Percentiles rank a stretch among this genome's conserved stretches.
Conservation (phyloP, 768 basidiomycete genomes). For the Mycena rebaudengoi region DNA sequence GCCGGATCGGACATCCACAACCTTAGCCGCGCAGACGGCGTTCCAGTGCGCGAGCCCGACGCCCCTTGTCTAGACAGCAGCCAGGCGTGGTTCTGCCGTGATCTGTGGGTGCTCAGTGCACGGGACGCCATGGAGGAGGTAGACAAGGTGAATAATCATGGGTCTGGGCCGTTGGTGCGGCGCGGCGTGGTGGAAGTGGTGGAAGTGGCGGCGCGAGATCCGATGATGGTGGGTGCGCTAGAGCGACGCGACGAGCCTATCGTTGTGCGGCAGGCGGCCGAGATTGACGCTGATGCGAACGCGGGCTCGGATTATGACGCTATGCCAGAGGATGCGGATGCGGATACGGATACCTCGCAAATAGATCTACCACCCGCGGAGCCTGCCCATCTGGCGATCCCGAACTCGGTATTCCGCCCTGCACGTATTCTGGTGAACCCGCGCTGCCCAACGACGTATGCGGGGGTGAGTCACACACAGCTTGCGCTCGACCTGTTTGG, state of each 20-base stretch:
- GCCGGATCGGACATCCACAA: constrained; percentile 87
- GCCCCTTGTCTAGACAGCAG: constrained; percentile 93
- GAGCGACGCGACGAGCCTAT: too few species aligned
- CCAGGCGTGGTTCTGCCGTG: constrained; percentile 98
- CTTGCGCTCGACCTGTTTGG: constrained; percentile 96
- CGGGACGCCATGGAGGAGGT: constrained; percentile 74
- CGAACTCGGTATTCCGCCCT: constrained; percentile 88
- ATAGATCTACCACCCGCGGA: constrained; percentile 45
- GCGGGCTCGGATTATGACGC: constrained; percentile 91
- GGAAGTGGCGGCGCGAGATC: constrained; percentile 47
- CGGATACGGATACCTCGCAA: constrained; percentile 58
- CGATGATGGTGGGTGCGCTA: constrained; percentile 43
- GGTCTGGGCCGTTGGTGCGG: not conserved
- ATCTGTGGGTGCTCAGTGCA: constrained; percentile 94
- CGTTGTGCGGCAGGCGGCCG: too few species aligned
- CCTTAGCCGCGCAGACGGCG: constrained; percentile 65
- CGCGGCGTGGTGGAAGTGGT: constrained; percentile 37
- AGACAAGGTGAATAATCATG: constrained; percentile 49
- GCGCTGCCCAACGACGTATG: constrained; percentile 96
- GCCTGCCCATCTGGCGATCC: constrained; percentile 64
- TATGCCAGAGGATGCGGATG: constrained; percentile 73
- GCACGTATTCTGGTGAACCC: constrained; percentile 96
- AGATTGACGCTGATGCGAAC: constrained; percentile 76
- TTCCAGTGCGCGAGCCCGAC: constrained; percentile 71
- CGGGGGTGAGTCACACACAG: constrained; percentile 95